Evolutionary conservation across 2,329 filamentous ascomycete genomes (phyloP).

Genomic region (Cryphonectria radicalis): DNA sequence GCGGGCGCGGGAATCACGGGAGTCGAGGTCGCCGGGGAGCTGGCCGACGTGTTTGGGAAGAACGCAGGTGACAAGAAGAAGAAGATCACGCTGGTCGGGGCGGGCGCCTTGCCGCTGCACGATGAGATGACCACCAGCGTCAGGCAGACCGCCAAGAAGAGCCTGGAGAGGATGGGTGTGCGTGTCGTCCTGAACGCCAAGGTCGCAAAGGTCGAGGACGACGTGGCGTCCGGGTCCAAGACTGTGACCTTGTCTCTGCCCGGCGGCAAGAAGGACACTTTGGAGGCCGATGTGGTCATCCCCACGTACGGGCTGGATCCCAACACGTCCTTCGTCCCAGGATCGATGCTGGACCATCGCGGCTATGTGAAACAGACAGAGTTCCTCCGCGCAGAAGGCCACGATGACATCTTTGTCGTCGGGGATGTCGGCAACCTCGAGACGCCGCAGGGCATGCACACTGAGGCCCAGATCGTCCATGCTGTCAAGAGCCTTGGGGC

Average conservation of each 20-base stretch:
- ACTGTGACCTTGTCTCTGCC: constrained; percentile 6
- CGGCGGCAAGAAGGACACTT: constrained; percentile 34
- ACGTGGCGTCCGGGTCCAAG: constrained; percentile 38
- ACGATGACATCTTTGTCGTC: constrained; percentile 37
- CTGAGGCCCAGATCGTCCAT: constrained; percentile 34
- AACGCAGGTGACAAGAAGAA: constrained; percentile 41
- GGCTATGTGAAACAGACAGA: constrained; percentile 34
- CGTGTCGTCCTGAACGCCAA: constrained; percentile 18
- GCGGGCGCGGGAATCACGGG: constrained; percentile 57
- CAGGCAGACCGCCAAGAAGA: constrained; percentile 43
- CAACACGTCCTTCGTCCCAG: constrained; percentile 46
- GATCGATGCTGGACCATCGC: constrained; percentile 34
- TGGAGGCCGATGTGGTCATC: constrained; percentile 51
- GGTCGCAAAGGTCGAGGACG: constrained; percentile 37
- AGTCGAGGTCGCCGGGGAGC: constrained; percentile 55
- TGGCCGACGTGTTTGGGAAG: constrained; percentile 51
- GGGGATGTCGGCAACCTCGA: constrained; percentile 38
- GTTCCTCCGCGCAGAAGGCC: constrained; percentile 35
- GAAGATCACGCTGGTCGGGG: constrained; percentile 50
- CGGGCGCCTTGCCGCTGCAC: constrained; percentile 45
- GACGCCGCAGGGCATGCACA: constrained; percentile 31
- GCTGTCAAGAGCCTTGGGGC: constrained; percentile 34
- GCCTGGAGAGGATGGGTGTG: constrained; percentile 45
- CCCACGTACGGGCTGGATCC: constrained; percentile 50
- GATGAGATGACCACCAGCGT: constrained; percentile 41